Conservation (phyloP, 495 filamentous ascomycete genomes). For the Aspergillus ostianus region DNA sequence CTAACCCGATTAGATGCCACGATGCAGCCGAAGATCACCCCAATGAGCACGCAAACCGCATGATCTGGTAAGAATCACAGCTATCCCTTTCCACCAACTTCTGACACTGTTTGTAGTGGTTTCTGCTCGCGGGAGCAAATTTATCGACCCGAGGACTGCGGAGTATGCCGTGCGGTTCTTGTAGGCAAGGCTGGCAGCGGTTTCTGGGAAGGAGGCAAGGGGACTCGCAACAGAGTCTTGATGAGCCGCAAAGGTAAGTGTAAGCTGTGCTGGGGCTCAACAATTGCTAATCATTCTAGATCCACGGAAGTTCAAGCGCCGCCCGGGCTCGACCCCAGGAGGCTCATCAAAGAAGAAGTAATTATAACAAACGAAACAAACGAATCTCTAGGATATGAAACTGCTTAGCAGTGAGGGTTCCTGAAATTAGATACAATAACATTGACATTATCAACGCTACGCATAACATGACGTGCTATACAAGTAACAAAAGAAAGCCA, state of each 20-base stretch:
- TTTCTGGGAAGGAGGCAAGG: slow-evolving; percentile 92
- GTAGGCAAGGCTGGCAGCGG: slow-evolving; percentile 69
- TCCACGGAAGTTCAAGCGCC: slow-evolving; percentile 66
- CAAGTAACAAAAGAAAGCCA: slow-evolving; percentile 1
- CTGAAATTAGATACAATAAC: not conserved
- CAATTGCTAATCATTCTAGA: slow-evolving; percentile 37
- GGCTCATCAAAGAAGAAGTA: slow-evolving; percentile 35
- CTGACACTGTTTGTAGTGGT: slow-evolving; percentile 41
- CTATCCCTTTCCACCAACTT: not conserved
- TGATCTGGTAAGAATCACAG: slow-evolving; percentile 64
- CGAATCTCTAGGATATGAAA: not conserved
- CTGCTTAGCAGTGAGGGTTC: not conserved
- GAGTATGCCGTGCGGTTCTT: slow-evolving; percentile 69
- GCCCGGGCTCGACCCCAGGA: slow-evolving; percentile 32
- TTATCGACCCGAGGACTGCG: slow-evolving; percentile 76
- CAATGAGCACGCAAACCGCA: slow-evolving; percentile 81
- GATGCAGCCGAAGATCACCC: slow-evolving; percentile 69
- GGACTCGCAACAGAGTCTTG: slow-evolving; percentile 64
- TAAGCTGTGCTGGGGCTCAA: slow-evolving; percentile 4
- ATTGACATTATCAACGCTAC: not conserved
- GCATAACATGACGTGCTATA: not conserved
- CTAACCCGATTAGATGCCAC: slow-evolving; percentile 59
- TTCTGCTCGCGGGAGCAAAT: slow-evolving; percentile 82
- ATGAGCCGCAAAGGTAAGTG: slow-evolving; percentile 67
- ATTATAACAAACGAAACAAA: not conserved